Evolutionary conservation across 2,329 filamentous ascomycete species (phyloP).

Genomic region (Diaporthe velutina): DNA sequence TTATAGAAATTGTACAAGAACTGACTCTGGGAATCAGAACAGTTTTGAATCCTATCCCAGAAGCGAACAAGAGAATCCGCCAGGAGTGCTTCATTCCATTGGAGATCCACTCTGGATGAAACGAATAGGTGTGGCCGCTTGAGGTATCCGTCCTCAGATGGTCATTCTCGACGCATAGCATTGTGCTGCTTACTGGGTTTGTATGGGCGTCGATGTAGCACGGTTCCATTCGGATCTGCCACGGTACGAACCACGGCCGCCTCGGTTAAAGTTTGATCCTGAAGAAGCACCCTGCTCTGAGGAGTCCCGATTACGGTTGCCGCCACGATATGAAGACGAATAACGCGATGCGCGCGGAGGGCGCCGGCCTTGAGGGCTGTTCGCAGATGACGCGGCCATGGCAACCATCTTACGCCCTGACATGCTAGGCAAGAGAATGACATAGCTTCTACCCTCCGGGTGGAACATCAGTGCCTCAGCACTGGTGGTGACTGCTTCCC

Average conservation of each 20-base stretch:
- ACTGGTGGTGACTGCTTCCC: slow-evolving; percentile 59
- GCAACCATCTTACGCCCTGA: slow-evolving; percentile 53
- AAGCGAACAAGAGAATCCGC: slow-evolving; percentile 29
- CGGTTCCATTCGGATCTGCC: slow-evolving; percentile 59
- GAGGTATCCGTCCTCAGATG: neutral
- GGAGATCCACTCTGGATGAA: slow-evolving; percentile 28
- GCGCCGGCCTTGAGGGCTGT: slow-evolving; percentile 49
- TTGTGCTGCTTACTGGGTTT: slow-evolving; percentile 41
- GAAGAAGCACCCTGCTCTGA: slow-evolving; percentile 46
- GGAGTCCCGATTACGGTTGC: slow-evolving; percentile 41
- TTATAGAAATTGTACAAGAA: slow-evolving; percentile 38
- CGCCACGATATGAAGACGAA: slow-evolving; percentile 39
- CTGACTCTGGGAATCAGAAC: slow-evolving; percentile 24
- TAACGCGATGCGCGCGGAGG: slow-evolving; percentile 40
- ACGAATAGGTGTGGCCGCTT: slow-evolving; percentile 18
- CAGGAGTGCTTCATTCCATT: slow-evolving; percentile 27
- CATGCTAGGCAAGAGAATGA: slow-evolving; percentile 59
- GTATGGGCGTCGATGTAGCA: slow-evolving; percentile 41
- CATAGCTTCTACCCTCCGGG: slow-evolving; percentile 53
- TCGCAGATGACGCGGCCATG: slow-evolving; percentile 49
- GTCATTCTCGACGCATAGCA: neutral
- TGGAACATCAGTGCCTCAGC: slow-evolving; percentile 57
- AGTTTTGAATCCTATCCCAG: slow-evolving; percentile 20
- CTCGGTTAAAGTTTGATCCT: slow-evolving; percentile 45
- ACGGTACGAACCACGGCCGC: slow-evolving; percentile 56